Evolutionary conservation across 257 asterid genomes (phyloP).

Genomic region (Solanum piurae): DNA sequence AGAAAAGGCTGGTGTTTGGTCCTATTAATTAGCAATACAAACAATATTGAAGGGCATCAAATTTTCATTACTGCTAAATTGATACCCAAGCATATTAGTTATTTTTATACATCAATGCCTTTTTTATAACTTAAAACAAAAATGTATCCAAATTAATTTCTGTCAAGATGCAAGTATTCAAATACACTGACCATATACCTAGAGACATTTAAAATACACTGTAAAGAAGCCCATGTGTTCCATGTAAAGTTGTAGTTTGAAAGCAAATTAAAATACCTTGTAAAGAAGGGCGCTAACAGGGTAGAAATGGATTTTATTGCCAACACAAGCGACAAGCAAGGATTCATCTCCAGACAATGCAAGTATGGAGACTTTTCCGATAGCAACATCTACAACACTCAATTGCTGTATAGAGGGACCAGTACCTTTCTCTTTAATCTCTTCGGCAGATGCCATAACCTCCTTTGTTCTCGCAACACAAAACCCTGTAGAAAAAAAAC

Average conservation of each 20-base stretch:
- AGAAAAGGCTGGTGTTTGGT: slow-evolving; percentile 62
- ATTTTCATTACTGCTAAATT: not conserved
- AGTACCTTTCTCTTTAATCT: slow-evolving; percentile 34
- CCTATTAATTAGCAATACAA: slow-evolving; percentile 34
- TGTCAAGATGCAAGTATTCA: not conserved
- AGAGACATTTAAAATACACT: not conserved
- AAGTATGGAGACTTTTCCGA: slow-evolving; percentile 54
- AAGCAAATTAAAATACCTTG: slow-evolving; percentile 27
- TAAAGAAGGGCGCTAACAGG: slow-evolving; percentile 73
- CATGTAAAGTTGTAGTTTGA: no score
- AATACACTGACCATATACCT: not conserved
- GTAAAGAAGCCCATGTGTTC: not conserved
- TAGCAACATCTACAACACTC: slow-evolving; percentile 46
- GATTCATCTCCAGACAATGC: slow-evolving; percentile 62
- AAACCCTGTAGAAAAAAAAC: slow-evolving; percentile 43
- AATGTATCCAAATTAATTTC: not conserved
- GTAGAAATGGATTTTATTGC: slow-evolving; percentile 46
- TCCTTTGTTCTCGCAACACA: slow-evolving; percentile 78
- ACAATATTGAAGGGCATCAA: not conserved
- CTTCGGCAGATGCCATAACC: slow-evolving; percentile 54
- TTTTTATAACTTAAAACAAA: not conserved
- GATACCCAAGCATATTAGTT: not conserved
- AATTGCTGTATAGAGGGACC: slow-evolving; percentile 46
- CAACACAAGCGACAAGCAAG: slow-evolving; percentile 60
- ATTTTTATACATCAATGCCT: not conserved